Conservation (phyloP, 805 yeast species). For the Teunomyces gatunensis region DNA sequence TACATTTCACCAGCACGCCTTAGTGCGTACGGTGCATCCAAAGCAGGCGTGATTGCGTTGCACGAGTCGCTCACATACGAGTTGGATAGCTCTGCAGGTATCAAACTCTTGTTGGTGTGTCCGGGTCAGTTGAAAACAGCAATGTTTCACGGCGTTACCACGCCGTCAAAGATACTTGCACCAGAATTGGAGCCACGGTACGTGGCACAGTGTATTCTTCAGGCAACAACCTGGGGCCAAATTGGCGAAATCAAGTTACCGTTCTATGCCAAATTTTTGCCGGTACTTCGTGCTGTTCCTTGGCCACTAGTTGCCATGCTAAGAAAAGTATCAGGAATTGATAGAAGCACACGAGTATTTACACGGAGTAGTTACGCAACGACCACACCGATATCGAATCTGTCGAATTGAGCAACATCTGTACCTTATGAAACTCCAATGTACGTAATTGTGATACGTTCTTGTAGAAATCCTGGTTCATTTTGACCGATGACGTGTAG, state of each 20-base stretch:
- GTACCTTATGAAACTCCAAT: not conserved
- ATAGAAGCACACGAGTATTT: constrained; percentile 42
- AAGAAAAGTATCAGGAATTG: constrained; percentile 67
- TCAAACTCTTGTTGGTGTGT: constrained; percentile 73
- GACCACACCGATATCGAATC: not conserved
- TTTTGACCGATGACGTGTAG: constrained; percentile 8
- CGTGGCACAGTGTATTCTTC: constrained; percentile 59
- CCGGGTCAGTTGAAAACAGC: constrained; percentile 83
- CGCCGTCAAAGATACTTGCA: constrained; percentile 76
- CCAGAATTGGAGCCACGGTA: constrained; percentile 72
- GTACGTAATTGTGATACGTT: not conserved
- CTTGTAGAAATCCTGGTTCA: not conserved
- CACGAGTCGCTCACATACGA: constrained; percentile 81
- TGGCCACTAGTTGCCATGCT: constrained; percentile 61
- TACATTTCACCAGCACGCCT: constrained; percentile 79
- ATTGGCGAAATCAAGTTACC: constrained; percentile 74
- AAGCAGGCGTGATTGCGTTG: constrained; percentile 79
- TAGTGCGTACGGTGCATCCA: constrained; percentile 86
- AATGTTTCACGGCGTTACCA: constrained; percentile 69
- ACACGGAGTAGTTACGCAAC: constrained; percentile 7
- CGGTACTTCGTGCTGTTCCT: constrained; percentile 68
- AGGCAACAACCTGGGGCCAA: constrained; percentile 57
- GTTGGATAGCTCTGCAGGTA: constrained; percentile 51
- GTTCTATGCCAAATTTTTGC: constrained; percentile 70
- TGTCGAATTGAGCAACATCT: not conserved